Base-by-base conservation (phyloP, 2,329 filamentous ascomycete genomes). In the Alternaria longipes region DNA sequence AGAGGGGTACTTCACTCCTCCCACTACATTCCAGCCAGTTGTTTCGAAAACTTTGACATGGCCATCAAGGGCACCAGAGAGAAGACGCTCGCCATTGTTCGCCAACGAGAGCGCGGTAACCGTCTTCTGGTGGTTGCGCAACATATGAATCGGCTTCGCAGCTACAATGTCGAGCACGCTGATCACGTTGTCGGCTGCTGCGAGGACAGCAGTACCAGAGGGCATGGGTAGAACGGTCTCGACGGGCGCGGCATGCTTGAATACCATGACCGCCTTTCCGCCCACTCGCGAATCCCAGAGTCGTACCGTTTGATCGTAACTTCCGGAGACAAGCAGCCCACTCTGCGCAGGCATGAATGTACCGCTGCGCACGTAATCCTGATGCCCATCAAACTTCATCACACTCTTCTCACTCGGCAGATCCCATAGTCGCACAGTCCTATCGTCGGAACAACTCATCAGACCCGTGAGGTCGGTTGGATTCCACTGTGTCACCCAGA, bases 41-140 rank as follows among this genome's bases (percentile, higher is more conserved):
- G 94, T 97, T 81, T 98, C 94, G 73, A 97, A 98, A 40, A 99
- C 89, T 81, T 99, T 99, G 81, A 98, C 90, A 80, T 98, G 95
- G 9, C 95, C 96, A 78, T 99, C 95, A 46, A 99, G 85, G 20
- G 90, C 93, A 79, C 93, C 95, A 66, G 90, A 94, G 55, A 99
- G 87, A 58, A 99, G 85, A 52, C 95, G 88, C 52, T 88, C 88
- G 47, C 91, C 92, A 68, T 91, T 88, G 45, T 92, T 94, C 8
- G 93, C 94, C 34, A 96, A 83, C 53, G 90, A 90, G 56, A 99
- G 85, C 8, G 91, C 90, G 0, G 95, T 98, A 62, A 99, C 94
- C 0, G 95, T 97, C 87, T 98, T 99, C 77, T 99, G 95, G 80
- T 99, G 95, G 77, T 96, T 98, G 70, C 90, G 90, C 65, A 99